These are phyloP conservation scores for Actinomucor elegans DNA, from an alignment of 371 early-diverging fungal species.

Conservation along the genomic window DNA sequence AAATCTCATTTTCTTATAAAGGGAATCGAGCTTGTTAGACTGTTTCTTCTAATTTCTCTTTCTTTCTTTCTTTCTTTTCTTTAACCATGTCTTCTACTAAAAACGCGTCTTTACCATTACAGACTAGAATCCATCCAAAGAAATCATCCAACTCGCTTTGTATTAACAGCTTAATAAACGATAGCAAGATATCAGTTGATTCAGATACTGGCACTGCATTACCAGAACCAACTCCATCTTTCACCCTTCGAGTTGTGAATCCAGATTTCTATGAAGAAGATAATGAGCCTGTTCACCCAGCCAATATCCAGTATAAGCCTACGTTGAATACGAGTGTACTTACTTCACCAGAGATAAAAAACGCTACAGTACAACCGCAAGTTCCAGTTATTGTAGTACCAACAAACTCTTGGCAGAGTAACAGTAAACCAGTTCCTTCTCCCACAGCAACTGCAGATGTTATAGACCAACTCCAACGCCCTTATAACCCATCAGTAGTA, in stretches of 20 bases:
- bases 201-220: conserved; percentile 14
- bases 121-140: not conserved
- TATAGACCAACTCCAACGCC: not conserved
- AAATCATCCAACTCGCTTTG: not conserved
- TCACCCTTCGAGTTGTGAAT: conserved; percentile 20
- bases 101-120: conserved; percentile 5
- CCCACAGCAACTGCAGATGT: not conserved
- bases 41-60: not conserved
- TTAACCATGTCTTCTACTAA: not conserved
- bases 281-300: conserved; percentile 4
- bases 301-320: conserved; percentile 11
- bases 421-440: not conserved
- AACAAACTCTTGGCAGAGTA: conserved; percentile 15
- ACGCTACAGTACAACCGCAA: not conserved
- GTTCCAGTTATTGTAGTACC: conserved; percentile 4
- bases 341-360: conserved; percentile 14
- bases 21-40: not conserved
- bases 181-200: conserved; percentile 14
- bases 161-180: not conserved
- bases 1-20: too few species aligned
- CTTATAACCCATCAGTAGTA: not conserved
- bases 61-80: conserved; percentile 1
- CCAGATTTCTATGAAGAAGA: conserved; percentile 21
- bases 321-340: conserved; percentile 1
- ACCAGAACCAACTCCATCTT: not conserved